A percentile compares a stretch with the other conserved stretches of the same genome.
Evolutionary conservation across 2,329 filamentous ascomycete species (phyloP).

Genomic region (Claviceps quebecensis): DNA sequence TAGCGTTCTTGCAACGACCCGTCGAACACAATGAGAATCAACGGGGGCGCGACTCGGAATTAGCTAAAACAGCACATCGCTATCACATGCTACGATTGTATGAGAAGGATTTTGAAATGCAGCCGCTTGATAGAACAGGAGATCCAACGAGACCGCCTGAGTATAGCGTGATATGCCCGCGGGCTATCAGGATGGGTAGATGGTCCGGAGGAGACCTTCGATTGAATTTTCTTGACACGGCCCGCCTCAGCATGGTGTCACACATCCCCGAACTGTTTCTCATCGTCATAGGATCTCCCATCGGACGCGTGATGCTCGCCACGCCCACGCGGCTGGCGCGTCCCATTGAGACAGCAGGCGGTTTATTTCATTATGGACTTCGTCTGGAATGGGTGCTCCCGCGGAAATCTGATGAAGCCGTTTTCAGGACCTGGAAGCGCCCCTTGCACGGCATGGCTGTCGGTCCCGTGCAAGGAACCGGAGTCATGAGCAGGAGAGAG

Average conservation of each 20-base stretch:
- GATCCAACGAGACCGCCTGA: constrained; percentile 11
- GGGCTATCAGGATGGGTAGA: constrained; percentile 15
- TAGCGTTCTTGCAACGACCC: constrained; percentile 11
- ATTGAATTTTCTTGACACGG: constrained; percentile 20
- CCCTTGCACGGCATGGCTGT: constrained; percentile 55
- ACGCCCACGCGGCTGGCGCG: constrained; percentile 30
- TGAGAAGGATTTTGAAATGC: constrained; percentile 33
- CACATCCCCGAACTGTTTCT: constrained; percentile 56
- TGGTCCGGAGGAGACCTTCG: constrained; percentile 11
- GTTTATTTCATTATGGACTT: constrained; percentile 27
- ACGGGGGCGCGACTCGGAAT: neutral
- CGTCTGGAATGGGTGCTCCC: constrained; percentile 41
- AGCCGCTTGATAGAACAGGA: constrained; percentile 16
- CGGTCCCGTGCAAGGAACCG: constrained; percentile 43
- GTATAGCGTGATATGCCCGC: constrained; percentile 18
- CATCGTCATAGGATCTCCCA: constrained; percentile 52
- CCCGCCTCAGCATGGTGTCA: constrained; percentile 41
- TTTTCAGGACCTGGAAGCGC: constrained; percentile 27
- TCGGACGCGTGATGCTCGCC: constrained; percentile 50
- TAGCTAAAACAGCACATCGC: constrained; percentile 7
- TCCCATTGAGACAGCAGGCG: constrained; percentile 10
- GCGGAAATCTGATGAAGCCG: constrained; percentile 30
- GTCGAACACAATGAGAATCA: constrained; percentile 8
- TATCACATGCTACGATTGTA: constrained; percentile 33
- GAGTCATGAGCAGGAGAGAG: constrained; percentile 2